These are phyloP conservation scores for Boletus huronensis DNA, from an alignment of 768 basidiomycete species.

Conservation along the genomic window DNA sequence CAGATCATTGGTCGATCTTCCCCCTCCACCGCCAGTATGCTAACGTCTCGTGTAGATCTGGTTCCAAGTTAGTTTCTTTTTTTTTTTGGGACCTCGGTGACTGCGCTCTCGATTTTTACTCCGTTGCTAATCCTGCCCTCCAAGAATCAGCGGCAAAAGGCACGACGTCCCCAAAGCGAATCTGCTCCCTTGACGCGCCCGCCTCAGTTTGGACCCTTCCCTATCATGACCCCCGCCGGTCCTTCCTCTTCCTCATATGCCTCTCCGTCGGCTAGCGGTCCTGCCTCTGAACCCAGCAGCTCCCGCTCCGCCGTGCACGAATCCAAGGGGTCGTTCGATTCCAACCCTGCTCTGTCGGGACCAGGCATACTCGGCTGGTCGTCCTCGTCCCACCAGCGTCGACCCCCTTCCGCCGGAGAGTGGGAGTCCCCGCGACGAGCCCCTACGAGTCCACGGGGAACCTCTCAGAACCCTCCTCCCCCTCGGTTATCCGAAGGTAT, in stretches of 20 bases:
- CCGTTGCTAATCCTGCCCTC: constrained; percentile 8
- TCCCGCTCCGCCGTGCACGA: constrained; percentile 7
- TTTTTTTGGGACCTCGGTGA: neutral
- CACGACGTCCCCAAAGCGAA: constrained; percentile 68
- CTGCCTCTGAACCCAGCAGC: constrained; percentile 13
- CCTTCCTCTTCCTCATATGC: constrained; percentile 19
- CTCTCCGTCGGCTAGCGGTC: constrained; percentile 4
- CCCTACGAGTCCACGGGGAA: constrained; percentile 9
- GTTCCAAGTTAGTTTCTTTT: constrained; percentile 62
- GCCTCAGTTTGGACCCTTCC: constrained; percentile 63
- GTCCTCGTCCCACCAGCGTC: constrained; percentile 11
- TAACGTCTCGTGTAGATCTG: constrained; percentile 56
- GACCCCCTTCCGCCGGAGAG: constrained; percentile 17
- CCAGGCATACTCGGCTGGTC: constrained; percentile 51
- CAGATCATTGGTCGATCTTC: constrained; percentile 1
- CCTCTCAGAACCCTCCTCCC: neutral
- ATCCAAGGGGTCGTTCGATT: constrained; percentile 32
- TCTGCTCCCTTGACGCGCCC: constrained; percentile 50
- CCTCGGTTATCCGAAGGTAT: constrained; percentile 8
- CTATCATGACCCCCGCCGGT: constrained; percentile 39
- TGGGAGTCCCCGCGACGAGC: constrained; percentile 14
- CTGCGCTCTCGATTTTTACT: neutral
- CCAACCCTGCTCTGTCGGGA: constrained; percentile 44
- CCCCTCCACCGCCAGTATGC: constrained; percentile 1
- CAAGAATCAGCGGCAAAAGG: constrained; percentile 91